A percentile compares a stretch with the other conserved stretches of the same genome.
Conservation (phyloP, 2,329 filamentous ascomycete genomes). For the Mariannaea sp. region DNA sequence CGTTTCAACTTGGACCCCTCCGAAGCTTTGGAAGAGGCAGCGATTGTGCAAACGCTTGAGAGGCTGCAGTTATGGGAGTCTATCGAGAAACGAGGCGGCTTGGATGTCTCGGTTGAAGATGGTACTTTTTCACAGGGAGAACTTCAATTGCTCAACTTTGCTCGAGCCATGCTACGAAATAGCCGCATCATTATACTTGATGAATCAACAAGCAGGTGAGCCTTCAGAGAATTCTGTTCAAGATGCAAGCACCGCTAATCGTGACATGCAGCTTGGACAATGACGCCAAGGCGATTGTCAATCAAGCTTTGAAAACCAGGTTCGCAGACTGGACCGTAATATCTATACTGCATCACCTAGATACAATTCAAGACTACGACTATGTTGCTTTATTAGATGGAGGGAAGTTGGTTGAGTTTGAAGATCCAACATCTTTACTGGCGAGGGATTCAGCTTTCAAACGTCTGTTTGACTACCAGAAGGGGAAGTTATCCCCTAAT, state of each 20-base stretch:
- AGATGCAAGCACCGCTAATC: background rate
- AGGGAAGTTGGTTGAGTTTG: background rate
- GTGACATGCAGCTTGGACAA: background rate
- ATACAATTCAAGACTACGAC: background rate
- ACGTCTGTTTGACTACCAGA: background rate
- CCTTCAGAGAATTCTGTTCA: background rate
- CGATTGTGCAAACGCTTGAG: conserved; percentile 49
- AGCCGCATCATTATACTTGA: conserved; percentile 29
- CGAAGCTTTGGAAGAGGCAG: conserved; percentile 43
- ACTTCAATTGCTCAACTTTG: conserved; percentile 54
- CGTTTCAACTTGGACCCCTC: conserved; percentile 54
- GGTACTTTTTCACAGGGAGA: conserved; percentile 52
- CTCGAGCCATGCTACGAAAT: conserved; percentile 48
- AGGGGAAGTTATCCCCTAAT: conserved; percentile 31
- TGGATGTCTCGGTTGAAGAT: conserved; percentile 42
- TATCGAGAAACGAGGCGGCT: conserved; percentile 44
- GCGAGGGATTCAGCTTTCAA: background rate
- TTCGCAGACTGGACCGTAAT: background rate
- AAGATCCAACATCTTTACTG: background rate
- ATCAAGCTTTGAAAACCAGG: background rate
- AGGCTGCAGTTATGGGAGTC: conserved; percentile 52
- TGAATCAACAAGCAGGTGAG: background rate
- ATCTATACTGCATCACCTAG: background rate
- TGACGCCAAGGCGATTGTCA: background rate
- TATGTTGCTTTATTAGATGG: background rate